Evolutionary conservation across 768 basidiomycete species (phyloP), one percentile per base, ranked within the genome.

Genomic region (Mycena amicta): DNA sequence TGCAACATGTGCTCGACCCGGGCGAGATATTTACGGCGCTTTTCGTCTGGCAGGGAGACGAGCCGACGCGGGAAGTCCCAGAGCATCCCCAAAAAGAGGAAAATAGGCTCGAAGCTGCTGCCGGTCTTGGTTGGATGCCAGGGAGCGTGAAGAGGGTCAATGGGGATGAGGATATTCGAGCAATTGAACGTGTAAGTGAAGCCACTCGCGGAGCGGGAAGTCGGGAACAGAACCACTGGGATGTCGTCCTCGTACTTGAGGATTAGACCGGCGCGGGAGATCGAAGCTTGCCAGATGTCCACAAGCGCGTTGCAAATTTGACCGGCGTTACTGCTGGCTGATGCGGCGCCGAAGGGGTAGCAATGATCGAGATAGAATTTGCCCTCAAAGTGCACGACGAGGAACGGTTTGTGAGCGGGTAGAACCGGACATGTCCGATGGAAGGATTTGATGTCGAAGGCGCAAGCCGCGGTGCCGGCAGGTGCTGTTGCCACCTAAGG

Each of bases 11-110:
- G 23, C 6, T 1, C 3, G 3, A 60, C 53, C 3, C 63, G 53
- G 3, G 25, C 43, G 2, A 68, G 53, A 50, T 66, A 70, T 29
- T 72, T 74, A 8, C 56, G 16, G 0, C 64, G 66, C 53, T 75
- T 75, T 15, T 50, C 16, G 20, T 72, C 62, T 1, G 71, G 67
- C 0, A 76, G 58, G 1, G 62, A 57, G 3, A 74, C 71, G 0
- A 61, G 57, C 16, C 61, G 61, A 11, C 25, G 20, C 5, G 37
- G 39, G 5, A 75, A 33, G 54, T 74, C 64, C 74, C 74, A 75
- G 4, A 41, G 29, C 45, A 74, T 70, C 2, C 74, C 73, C 6
- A 72, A 43, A 49, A 72, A 76, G 2, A 29, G 40, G 31, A 65
- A 59, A 0, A 26, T 26, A 46, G 37, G n/a, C 0, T 11, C 15